Conservation (phyloP, 257 asterid species). For the Lithospermum erythrorhizon region DNA sequence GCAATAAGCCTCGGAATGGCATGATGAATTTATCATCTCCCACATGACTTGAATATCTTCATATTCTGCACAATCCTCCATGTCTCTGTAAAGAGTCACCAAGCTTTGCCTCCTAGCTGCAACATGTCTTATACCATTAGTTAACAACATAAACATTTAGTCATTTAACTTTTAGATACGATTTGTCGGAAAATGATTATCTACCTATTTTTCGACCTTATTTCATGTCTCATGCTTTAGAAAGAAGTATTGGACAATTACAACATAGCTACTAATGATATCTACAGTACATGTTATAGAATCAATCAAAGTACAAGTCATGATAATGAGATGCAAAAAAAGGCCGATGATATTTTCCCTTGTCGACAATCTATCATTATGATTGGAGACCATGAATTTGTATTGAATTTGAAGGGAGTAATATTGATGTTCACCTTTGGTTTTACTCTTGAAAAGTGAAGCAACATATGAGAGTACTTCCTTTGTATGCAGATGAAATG, state of each 20-base stretch:
- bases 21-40: conserved; percentile 48
- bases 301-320: too few relatives aligned
- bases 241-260: too few relatives aligned
- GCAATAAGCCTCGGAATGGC: conserved; percentile 15
- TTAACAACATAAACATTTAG: background rate
- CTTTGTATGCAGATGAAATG: conserved; percentile 29
- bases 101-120: conserved; percentile 37
- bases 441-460: conserved; percentile 25
- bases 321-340: too few relatives aligned
- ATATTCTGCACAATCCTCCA: conserved; percentile 59
- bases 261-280: too few relatives aligned
- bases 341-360: too few relatives aligned
- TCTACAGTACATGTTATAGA: too few relatives aligned
- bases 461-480: conserved; percentile 14
- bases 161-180: background rate
- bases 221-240: too few relatives aligned
- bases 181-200: too few relatives aligned
- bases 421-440: conserved; percentile 28
- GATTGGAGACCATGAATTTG: background rate
- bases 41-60: conserved; percentile 60
- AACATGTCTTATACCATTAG: background rate
- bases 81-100: conserved; percentile 36
- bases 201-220: too few relatives aligned
- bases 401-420: background rate
- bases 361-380: too few relatives aligned